Evolutionary conservation across 2,329 filamentous ascomycete species (phyloP), one percentile per base, ranked within the genome.

Genomic region (Canariomyces notabilis): DNA sequence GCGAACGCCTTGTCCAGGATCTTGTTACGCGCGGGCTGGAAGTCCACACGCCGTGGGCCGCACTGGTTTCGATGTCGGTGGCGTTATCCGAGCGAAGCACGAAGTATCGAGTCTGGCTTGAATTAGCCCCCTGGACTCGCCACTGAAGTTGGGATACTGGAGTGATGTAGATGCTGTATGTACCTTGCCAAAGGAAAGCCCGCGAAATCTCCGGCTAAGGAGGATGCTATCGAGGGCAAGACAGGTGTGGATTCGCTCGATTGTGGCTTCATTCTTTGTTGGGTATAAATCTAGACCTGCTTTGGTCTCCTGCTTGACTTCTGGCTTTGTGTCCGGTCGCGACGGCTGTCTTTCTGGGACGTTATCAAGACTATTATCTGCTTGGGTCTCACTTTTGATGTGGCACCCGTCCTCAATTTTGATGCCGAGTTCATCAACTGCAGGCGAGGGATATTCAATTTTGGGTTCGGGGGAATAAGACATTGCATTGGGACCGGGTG

Each of bases 21-120:
- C 33, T 43, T 43, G 33, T 43, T 43, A 43, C 41, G 7, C 41
- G 41, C n/a, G 23, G n/a, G 19, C 41, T 43, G 5, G 41, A 43
- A 9, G 41, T 29, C 41, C 41, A 43, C n/a, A 43, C 41, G 9
- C 31, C 23, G 14, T 43, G 31, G 4, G 41, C 41, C 14, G 41
- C 32, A 14, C 41, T 36, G 20, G 41, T 26, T 15, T 43, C 41
- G 6, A 43, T 43, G 20, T 43, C 41, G 6, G 21, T 43, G n/a
- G 32, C 31, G 21, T 43, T 43, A 14, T 43, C 41, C 5, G 41
- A 43, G 19, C 41, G 32, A 14, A 43, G 21, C n/a, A 36, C 31
- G n/a, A 36, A 43, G 21, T 22, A 40, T 12, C 37, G 21, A 14
- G 26, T 40, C 37, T 40, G 7, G 12, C 14, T 5, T 18, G 2